phyloP scores from a whole-genome alignment of 306 rosid species.

The peach (Prunus persica) region Prunus_persica_NCBIv2 NC_034011.1:24741001-24741500 shows the following conservation, averaged over 20 bases:
- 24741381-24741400: constrained; percentile 84
- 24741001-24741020: neutral
- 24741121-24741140: neutral
- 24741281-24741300: constrained; percentile 53
- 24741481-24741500: constrained; percentile 70
- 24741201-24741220: neutral
- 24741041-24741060: neutral
- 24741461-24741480: constrained; percentile 77
- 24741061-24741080: neutral
- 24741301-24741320: constrained; percentile 64
- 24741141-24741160: neutral
- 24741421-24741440: constrained; percentile 58
- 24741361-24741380: constrained; percentile 65
- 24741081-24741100: constrained; percentile 13
- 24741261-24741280: constrained; percentile 36
- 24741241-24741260: constrained; percentile 20
- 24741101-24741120: neutral
- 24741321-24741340: constrained; percentile 70
- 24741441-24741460: constrained; percentile 62
- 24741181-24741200: neutral
- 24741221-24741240: constrained; percentile 12
- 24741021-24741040: neutral
- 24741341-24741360: constrained; percentile 65
- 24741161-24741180: neutral
- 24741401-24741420: constrained; percentile 63